Base-by-base conservation (phyloP, 1,284 basidiomycete genomes). In the Rhodotorula sp. region DNA sequence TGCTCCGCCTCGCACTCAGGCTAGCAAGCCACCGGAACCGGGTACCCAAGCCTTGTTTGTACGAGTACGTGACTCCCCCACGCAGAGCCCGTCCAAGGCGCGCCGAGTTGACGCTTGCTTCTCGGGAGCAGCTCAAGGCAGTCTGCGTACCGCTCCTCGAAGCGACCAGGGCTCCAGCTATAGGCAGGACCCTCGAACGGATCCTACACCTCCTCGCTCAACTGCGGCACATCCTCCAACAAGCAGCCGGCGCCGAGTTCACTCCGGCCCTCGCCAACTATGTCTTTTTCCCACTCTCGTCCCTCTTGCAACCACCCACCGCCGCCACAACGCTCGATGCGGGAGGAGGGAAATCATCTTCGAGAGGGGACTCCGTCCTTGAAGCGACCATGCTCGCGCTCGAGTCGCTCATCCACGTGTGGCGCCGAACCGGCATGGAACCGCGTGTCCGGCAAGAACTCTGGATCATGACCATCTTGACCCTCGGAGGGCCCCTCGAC, bases 281-380 rank as follows among this genome's bases (percentile, higher is more conserved):
- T 81, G 83, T 88, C 48, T 91, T 94, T 82, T 91, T 92, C 76
- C 94, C 94, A 2, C 80, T 97, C 67, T 91, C 92, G 0, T 87
- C 88, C 39, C 87, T 95, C 62, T 85, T 97, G 31, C 88, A 89
- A 64, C 87, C 90, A 47, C 91, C 92, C 78, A 74, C 84, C 14
- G 85, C 73, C 34, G 68, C 88, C 15, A 78, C 85, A 5, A 16
- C n/a, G 26, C 54, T 43, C 8, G 39, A 43, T 34, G 34, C 34
- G 10, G 12, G 39, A 43, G 39, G 39, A 43, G n/a, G 34, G 34
- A 34, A 34, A 34, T 34, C 34, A 34, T 34, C 34, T 34, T 81
- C 85, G 15, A 88, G 94, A 52, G 91, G 93, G 14, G 90, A 95
- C 79, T 87, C 87, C 75, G 83, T 93, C 34, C 83, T 96, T 65